Conservation (phyloP, 768 basidiomycete species). For the Sporobolomyces roseus region DNA sequence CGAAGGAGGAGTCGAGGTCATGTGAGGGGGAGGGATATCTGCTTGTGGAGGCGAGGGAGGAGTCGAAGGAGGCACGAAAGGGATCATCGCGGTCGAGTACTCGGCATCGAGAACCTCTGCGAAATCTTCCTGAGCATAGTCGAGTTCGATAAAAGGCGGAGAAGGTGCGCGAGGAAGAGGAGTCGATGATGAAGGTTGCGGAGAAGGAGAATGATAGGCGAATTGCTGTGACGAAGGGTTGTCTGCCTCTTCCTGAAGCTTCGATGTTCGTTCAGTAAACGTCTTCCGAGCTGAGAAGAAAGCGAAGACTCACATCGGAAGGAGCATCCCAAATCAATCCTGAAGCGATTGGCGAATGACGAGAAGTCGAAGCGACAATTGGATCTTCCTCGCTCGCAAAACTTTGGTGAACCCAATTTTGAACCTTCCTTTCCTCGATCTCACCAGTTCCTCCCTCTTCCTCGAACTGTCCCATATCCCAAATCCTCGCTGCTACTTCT, state of each 20-base stretch:
- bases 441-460: no score
- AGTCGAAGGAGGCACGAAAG: no score
- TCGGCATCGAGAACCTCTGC: no score
- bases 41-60: no score
- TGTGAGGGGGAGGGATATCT: background rate
- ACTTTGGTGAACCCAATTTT: background rate
- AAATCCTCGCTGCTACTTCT: background rate
- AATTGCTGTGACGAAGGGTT: background rate
- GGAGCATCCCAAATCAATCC: background rate
- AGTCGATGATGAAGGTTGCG: no score
- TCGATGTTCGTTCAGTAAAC: background rate
- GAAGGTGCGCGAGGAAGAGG: no score
- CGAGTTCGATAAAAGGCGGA: no score
- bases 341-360: background rate
- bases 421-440: no score
- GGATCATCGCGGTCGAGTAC: no score
- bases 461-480: background rate
- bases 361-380: background rate
- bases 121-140: no score
- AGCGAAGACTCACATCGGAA: conserved; percentile 6
- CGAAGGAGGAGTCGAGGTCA: background rate
- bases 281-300: background rate
- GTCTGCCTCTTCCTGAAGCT: background rate
- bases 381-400: background rate
- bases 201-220: no score